Base-by-base conservation (phyloP, 371 early-diverging fungal genomes). In the Nematocida major region DNA sequence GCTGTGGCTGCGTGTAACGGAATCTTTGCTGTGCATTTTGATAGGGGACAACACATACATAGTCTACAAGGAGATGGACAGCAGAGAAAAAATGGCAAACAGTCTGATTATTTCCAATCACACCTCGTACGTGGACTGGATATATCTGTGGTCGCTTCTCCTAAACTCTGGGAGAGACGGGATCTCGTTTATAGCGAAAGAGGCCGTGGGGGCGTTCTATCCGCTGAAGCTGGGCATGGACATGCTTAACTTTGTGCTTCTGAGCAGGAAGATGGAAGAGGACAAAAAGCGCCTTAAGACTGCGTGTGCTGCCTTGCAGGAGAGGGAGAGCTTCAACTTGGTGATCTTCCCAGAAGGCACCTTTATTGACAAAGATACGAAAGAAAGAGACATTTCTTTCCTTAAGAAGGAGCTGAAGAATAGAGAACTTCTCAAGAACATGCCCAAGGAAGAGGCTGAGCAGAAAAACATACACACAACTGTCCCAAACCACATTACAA, bases 311-410 rank as follows among this genome's bases (percentile, higher is more conserved):
- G 54, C 39, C 3, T 47, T 83, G 2, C 70, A 65, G 38, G 48
- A 66, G 28, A 62, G 53, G 22, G n/a, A 39, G 1, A 42, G 38
- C 32, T 85, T 38, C 59, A 61, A 63, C 54, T 22, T 83, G 11
- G 43, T 83, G 0, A 13, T 85, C 11, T 85, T 79, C 54, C 82
- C 85, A 54, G 85, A 85, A 65, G 85, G 85, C 34, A 85, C 85
- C 28, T 81, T 82, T 53, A 68, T 82, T 40, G 78, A 79, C 63
- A 51, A 34, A 32, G 65, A 43, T 3, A 67, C 82, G 2, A 59
- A 68, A 66, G n/a, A 79, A 40, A 81, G 70, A 22, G 59, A 70
- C 13, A 59, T 62, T 30, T 30, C 57, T 36, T 84, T 73, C 54
- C n/a, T 79, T 7, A 24, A 59, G 30, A 69, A 57, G 11, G 34